Percentiles rank a stretch among this genome's conserved stretches.
Evolutionary conservation across 768 basidiomycete genomes (phyloP).

Genomic region (Leccinum longicurvipes): DNA sequence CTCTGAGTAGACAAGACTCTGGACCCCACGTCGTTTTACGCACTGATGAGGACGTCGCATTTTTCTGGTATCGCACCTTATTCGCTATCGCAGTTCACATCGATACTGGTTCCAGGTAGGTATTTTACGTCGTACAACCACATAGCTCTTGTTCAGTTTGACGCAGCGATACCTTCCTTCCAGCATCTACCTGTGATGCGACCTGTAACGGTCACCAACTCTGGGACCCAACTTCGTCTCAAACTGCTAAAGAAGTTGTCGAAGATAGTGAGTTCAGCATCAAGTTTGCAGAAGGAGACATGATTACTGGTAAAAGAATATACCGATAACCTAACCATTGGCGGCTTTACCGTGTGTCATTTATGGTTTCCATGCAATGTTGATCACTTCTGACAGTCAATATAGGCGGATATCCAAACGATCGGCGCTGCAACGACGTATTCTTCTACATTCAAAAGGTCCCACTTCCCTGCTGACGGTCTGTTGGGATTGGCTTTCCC

Average conservation of each 20-base stretch:
- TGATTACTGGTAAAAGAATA: no score
- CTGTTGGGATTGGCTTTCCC: constrained; percentile 42
- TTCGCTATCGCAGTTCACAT: background rate
- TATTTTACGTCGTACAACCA: no score
- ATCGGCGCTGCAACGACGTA: constrained; percentile 13
- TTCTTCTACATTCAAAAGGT: background rate
- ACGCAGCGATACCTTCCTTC: no score
- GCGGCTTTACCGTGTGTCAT: constrained; percentile 8
- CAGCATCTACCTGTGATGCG: no score
- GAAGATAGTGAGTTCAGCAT: no score
- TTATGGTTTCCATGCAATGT: no score
- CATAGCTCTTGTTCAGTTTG: no score
- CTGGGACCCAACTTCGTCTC: no score
- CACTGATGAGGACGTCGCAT: background rate
- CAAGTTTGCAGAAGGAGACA: no score
- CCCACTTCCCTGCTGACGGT: constrained; percentile 14
- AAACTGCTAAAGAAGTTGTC: no score
- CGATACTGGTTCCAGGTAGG: no score
- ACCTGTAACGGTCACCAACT: no score
- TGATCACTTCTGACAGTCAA: background rate
- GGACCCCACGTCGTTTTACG: background rate
- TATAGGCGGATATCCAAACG: constrained; percentile 8
- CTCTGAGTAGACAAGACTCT: background rate
- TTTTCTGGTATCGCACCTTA: constrained; percentile 7
- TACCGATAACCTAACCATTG: constrained; percentile 7